Evolutionary conservation across 257 asterid species (phyloP).

Genomic region (Ligustrum vulgare): DNA sequence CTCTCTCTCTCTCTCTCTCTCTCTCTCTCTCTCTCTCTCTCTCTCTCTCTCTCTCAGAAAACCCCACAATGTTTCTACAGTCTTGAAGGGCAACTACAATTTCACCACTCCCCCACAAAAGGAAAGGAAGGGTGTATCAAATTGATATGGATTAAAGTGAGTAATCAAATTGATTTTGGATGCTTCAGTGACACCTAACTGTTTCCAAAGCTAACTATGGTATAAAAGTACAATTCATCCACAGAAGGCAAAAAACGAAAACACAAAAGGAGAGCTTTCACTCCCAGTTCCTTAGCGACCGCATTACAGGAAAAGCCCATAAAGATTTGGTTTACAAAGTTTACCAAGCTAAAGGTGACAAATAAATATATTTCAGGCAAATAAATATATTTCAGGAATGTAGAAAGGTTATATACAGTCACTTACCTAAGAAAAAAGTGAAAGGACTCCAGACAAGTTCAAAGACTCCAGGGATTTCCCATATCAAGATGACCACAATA

Average conservation of each 20-base stretch:
- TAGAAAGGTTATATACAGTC: conserved; percentile 6
- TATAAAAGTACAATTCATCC: background rate
- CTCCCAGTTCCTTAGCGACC: background rate
- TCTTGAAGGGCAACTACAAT: too few species aligned
- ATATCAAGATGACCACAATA: conserved; percentile 78
- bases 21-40: background rate
- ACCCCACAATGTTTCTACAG: too few species aligned
- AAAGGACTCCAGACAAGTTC: conserved; percentile 81
- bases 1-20: background rate
- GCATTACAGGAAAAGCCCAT: background rate
- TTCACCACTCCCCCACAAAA: too few species aligned
- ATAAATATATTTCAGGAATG: background rate
- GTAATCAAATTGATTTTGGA: background rate
- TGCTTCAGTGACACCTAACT: background rate
- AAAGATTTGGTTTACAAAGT: background rate
- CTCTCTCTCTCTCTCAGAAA: background rate
- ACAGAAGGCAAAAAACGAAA: background rate
- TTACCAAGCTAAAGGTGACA: background rate
- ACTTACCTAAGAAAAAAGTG: conserved; percentile 74
- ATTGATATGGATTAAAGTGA: background rate
- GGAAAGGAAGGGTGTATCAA: background rate
- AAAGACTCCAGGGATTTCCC: conserved; percentile 98
- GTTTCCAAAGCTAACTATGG: background rate
- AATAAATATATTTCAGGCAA: background rate
- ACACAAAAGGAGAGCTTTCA: background rate